phyloP scores from a whole-genome alignment of 208 protist species.

The Blastocrithidia nonstop region DNA sequence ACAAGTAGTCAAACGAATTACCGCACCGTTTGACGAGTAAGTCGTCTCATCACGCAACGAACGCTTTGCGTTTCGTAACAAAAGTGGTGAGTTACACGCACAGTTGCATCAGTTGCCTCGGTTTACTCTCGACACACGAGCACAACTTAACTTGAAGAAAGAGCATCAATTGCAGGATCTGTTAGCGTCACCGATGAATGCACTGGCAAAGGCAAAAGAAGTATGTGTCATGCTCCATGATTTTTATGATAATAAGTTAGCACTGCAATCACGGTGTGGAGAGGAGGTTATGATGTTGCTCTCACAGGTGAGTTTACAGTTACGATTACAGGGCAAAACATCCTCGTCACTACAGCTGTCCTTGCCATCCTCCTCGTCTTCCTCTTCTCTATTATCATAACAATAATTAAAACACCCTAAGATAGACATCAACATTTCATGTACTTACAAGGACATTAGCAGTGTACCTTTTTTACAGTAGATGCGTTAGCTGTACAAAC shows the following conservation, averaged over 20 bases:
- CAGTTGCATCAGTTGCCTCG: conserved; percentile 3
- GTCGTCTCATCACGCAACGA: conserved; percentile 43
- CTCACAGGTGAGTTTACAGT: conserved; percentile 37
- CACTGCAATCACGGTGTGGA: conserved; percentile 29
- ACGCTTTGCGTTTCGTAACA: conserved; percentile 26
- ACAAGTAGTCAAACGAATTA: conserved; percentile 23
- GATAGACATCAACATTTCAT: too few relatives aligned
- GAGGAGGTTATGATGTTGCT: conserved; percentile 54
- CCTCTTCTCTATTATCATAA: not conserved
- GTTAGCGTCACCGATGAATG: conserved; percentile 32
- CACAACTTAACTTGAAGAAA: conserved; percentile 50
- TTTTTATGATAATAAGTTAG: conserved; percentile 25
- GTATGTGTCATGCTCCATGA: conserved; percentile 23
- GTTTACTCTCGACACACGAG: conserved; percentile 22
- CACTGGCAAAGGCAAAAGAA: conserved; percentile 33
- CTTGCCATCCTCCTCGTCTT: not conserved
- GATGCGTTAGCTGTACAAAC: conserved; percentile 60
- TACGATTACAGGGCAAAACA: conserved; percentile 13
- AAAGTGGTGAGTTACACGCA: conserved; percentile 32
- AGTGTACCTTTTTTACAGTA: conserved; percentile 43
- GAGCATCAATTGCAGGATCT: conserved; percentile 57
- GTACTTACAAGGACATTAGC: conserved; percentile 3
- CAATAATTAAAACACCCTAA: not conserved
- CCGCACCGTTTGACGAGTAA: conserved; percentile 51
- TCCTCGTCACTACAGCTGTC: not conserved